Base-by-base conservation (phyloP, 2,329 filamentous ascomycete species). In the Xylaria sp. region DNA sequence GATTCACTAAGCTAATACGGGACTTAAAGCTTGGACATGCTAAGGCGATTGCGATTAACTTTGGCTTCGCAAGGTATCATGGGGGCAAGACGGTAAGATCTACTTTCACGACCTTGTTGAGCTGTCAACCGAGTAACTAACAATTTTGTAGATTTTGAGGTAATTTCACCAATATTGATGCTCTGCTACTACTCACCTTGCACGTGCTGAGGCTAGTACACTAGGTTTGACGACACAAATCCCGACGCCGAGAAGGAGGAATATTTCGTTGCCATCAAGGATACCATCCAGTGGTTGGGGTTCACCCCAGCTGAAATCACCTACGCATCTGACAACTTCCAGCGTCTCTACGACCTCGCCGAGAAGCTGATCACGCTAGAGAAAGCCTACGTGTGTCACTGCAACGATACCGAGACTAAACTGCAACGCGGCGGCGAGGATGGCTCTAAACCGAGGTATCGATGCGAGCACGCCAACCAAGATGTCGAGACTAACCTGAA, bases 31-130 rank as follows among this genome's bases (percentile, higher is more conserved):
- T n/a, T n/a, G 94, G 94, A 19, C 95, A 98, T 75, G 91, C 91
- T 68, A 98, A 98, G 80, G 94, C 95, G 21, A 97, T 98, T 76
- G 90, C 92, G 0, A 88, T 98, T 77, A 97, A 98, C 79, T 98
- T 98, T 78, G 94, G 94, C 6, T 98, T 97, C 75, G 94, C 95
- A 14, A 87, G 86, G 73, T 88, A 89, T 73, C 91, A 96, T 74
- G 90, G 90, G 37, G 94, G 94, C 61, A 82, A 89, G 65, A 91
- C 87, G 64, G 90, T 87, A 21, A 43, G 40, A 21, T 43, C 23
- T 43, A 43, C n/a, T 23, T 19, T 4, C n/a, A 15, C 17, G 8
- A 5, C 14, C 12, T 50, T 8, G 31, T 5, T 31, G 15, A 40
- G 37, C n/a, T 17, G 37, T 4, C n/a, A n/a, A n/a, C n/a, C n/a